phyloP scores from a whole-genome alignment of 2,329 filamentous ascomycete species.

The Diplocarpon mali region DNA sequence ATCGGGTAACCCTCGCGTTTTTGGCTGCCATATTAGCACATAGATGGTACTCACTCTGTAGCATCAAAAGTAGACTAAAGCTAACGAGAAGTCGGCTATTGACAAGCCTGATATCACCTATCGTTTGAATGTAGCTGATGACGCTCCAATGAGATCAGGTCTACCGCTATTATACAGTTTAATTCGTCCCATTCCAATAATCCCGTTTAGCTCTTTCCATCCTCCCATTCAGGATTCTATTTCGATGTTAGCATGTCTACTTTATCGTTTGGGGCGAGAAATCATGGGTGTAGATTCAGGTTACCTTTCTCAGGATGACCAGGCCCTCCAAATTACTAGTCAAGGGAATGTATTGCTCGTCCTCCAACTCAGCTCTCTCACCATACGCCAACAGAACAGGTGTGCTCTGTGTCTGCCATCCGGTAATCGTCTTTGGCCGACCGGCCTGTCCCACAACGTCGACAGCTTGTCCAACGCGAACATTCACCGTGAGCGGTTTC shows the following conservation, averaged over 20 bases:
- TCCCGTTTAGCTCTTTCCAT: slow-evolving; percentile 31
- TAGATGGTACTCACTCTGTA: slow-evolving; percentile 3
- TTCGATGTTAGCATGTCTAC: slow-evolving; percentile 5
- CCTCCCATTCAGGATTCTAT: slow-evolving; percentile 46
- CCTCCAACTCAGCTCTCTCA: slow-evolving; percentile 91
- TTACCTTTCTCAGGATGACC: slow-evolving; percentile 93
- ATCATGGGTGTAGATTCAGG: slow-evolving; percentile 17
- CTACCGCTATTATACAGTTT: slow-evolving; percentile 28
- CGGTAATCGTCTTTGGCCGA: slow-evolving; percentile 95
- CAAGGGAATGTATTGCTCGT: slow-evolving; percentile 91
- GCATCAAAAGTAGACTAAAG: not conserved
- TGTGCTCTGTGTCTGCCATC: slow-evolving; percentile 99
- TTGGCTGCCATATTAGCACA: slow-evolving; percentile 2
- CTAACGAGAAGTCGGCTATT: not conserved
- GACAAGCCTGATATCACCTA: slow-evolving; percentile 17
- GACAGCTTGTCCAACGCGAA: slow-evolving; percentile 93
- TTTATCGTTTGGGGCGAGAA: not conserved
- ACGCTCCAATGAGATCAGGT: slow-evolving; percentile 15
- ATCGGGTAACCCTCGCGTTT: slow-evolving; percentile 1
- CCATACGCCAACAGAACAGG: slow-evolving; percentile 90
- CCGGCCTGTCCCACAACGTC: slow-evolving; percentile 97
- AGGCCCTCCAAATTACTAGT: slow-evolving; percentile 87
- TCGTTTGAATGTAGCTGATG: slow-evolving; percentile 17
- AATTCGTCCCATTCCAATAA: slow-evolving; percentile 15
- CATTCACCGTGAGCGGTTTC: slow-evolving; percentile 88